Evolutionary conservation across 768 basidiomycete genomes (phyloP).

Genomic region (Artomyces pyxidatus): DNA sequence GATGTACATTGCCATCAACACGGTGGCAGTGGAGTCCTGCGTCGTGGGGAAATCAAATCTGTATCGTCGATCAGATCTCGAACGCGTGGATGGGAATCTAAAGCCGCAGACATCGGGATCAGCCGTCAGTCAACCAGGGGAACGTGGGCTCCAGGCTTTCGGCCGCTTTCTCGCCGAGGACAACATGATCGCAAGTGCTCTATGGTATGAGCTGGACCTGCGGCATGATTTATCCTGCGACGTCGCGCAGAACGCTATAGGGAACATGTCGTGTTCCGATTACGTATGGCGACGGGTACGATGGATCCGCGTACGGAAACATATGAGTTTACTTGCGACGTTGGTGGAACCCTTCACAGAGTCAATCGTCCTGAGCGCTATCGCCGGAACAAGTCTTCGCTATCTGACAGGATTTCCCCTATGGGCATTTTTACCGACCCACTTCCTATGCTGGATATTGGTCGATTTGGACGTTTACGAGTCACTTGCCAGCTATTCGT

Average conservation of each 20-base stretch:
- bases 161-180: slow-evolving; percentile 92
- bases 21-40: slow-evolving; percentile 84
- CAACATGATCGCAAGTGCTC: slow-evolving; percentile 88
- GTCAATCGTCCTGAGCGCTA: slow-evolving; percentile 58
- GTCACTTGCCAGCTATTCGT: slow-evolving; percentile 61
- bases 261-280: slow-evolving; percentile 75
- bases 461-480: slow-evolving; percentile 80
- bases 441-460: slow-evolving; percentile 62
- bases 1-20: slow-evolving; percentile 95
- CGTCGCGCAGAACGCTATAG: slow-evolving; percentile 82
- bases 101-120: slow-evolving; percentile 27
- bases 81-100: slow-evolving; percentile 61
- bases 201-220: slow-evolving; percentile 90
- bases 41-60: slow-evolving; percentile 96
- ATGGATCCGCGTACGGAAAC: slow-evolving; percentile 95
- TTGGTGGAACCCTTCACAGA: slow-evolving; percentile 92
- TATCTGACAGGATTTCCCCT: slow-evolving; percentile 42
- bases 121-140: slow-evolving; percentile 19
- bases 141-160: slow-evolving; percentile 67
- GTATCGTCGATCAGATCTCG: slow-evolving; percentile 84
- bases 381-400: slow-evolving; percentile 49
- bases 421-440: slow-evolving; percentile 48
- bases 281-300: slow-evolving; percentile 87
- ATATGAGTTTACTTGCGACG: slow-evolving; percentile 85
- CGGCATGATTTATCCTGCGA: slow-evolving; percentile 89